phyloP scores from a whole-genome alignment of 805 yeast genomes.

The Pichia nanzhaoensis region DNA sequence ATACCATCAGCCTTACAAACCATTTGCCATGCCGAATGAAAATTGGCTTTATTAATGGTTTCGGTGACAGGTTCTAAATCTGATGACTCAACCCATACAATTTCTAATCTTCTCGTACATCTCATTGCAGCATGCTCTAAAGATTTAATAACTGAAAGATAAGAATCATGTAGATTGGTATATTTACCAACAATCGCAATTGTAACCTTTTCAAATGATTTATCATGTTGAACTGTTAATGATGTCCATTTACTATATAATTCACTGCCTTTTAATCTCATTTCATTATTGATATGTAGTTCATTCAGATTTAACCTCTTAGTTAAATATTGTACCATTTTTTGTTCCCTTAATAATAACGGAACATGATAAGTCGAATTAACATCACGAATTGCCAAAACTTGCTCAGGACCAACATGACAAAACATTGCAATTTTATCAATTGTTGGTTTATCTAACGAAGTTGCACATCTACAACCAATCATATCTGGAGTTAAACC shows the following conservation, averaged over 20 bases:
- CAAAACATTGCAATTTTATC: constrained; percentile 98
- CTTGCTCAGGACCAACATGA: constrained; percentile 98
- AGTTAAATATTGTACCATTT: constrained; percentile 63
- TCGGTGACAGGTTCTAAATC: constrained; percentile 76
- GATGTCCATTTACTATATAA: constrained; percentile 73
- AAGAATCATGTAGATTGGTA: constrained; percentile 91
- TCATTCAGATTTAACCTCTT: constrained; percentile 58
- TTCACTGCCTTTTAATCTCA: constrained; percentile 56
- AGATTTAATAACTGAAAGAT: constrained; percentile 89
- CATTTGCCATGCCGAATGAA: constrained; percentile 93
- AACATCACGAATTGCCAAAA: constrained; percentile 93
- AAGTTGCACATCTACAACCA: constrained; percentile 92
- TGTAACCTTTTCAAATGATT: constrained; percentile 77
- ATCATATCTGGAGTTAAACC: constrained; percentile 96
- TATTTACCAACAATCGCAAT: constrained; percentile 98
- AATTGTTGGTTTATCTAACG: constrained; percentile 75
- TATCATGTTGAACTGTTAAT: constrained; percentile 75
- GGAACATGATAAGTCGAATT: constrained; percentile 98
- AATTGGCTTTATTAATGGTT: constrained; percentile 58
- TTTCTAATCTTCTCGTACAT: constrained; percentile 74
- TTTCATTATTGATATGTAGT: constrained; percentile 41
- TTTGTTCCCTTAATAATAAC: constrained; percentile 79
- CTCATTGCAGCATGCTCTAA: constrained; percentile 94
- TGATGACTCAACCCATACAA: constrained; percentile 94
- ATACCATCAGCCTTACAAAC: constrained; percentile 94